Evolutionary conservation across 805 yeast species (phyloP).

Genomic region (Saturnispora sekii): DNA sequence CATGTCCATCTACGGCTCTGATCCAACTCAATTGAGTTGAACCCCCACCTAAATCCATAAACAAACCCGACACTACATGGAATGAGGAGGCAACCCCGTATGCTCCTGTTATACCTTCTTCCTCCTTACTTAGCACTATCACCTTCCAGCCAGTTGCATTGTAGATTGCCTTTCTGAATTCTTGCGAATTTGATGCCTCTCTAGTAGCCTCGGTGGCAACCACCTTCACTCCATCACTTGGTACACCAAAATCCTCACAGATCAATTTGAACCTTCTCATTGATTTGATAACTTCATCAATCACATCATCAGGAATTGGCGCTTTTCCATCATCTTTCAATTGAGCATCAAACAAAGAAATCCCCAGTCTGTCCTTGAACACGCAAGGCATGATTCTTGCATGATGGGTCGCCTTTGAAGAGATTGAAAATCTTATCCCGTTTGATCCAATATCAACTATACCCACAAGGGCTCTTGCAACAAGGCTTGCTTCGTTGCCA

Average conservation of each 20-base stretch:
- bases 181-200: slow-evolving; percentile 54
- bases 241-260: slow-evolving; percentile 68
- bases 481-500: slow-evolving; percentile 44
- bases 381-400: slow-evolving; percentile 73
- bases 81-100: slow-evolving; percentile 70
- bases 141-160: slow-evolving; percentile 62
- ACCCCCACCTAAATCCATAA: slow-evolving; percentile 70
- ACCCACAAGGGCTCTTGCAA: slow-evolving; percentile 49
- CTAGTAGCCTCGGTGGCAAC: slow-evolving; percentile 72
- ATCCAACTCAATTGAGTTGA: slow-evolving; percentile 65
- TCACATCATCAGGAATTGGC: slow-evolving; percentile 50
- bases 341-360: slow-evolving; percentile 58
- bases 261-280: slow-evolving; percentile 59
- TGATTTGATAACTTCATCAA: slow-evolving; percentile 50
- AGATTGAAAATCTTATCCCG: slow-evolving; percentile 63
- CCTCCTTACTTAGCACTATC: slow-evolving; percentile 46
- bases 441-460: slow-evolving; percentile 73
- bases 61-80: slow-evolving; percentile 54
- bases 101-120: slow-evolving; percentile 59
- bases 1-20: slow-evolving; percentile 43
- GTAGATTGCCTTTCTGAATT: slow-evolving; percentile 45
- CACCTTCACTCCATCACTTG: slow-evolving; percentile 47
- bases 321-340: slow-evolving; percentile 31
- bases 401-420: slow-evolving; percentile 58
- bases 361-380: slow-evolving; percentile 63